Conservation (phyloP, 1,139 yeast genomes). For the Pichia sp. region DNA sequence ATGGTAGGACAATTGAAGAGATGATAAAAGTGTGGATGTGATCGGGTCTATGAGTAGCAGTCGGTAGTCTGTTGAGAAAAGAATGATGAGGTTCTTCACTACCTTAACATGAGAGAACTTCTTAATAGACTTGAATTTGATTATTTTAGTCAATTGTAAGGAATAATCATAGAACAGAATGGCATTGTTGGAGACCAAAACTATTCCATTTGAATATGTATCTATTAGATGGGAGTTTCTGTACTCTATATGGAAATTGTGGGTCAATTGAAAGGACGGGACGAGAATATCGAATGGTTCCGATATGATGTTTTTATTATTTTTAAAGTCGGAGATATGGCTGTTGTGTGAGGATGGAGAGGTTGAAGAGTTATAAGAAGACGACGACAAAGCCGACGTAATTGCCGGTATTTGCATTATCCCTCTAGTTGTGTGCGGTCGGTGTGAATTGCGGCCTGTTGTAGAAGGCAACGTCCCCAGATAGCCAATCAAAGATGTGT, state of each 20-base stretch:
- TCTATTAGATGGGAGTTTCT: neutral
- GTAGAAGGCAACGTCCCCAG: too few relatives aligned
- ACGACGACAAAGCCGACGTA: neutral
- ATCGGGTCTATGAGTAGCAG: conserved; percentile 6
- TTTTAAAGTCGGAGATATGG: too few relatives aligned
- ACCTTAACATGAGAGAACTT: neutral
- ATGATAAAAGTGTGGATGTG: conserved; percentile 1
- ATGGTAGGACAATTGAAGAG: conserved; percentile 3
- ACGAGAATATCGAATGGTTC: neutral
- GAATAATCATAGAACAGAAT: conserved; percentile 2
- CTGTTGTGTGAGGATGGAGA: too few relatives aligned
- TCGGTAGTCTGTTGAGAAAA: neutral
- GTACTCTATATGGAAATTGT: neutral
- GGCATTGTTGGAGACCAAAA: neutral
- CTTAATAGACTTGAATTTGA: neutral
- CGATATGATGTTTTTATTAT: neutral
- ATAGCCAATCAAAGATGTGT: too few relatives aligned
- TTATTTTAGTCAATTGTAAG: conserved; percentile 1
- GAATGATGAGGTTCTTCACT: neutral
- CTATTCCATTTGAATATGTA: conserved; percentile 7
- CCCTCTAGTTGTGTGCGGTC: too few relatives aligned
- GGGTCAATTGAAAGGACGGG: neutral
- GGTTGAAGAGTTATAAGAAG: too few relatives aligned
- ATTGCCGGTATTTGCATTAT: too few relatives aligned
- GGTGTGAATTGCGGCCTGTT: too few relatives aligned